Percentiles rank a stretch among this genome's conserved stretches.
Conservation (phyloP, 1,284 basidiomycete genomes). For the Irpex sp. region DNA sequence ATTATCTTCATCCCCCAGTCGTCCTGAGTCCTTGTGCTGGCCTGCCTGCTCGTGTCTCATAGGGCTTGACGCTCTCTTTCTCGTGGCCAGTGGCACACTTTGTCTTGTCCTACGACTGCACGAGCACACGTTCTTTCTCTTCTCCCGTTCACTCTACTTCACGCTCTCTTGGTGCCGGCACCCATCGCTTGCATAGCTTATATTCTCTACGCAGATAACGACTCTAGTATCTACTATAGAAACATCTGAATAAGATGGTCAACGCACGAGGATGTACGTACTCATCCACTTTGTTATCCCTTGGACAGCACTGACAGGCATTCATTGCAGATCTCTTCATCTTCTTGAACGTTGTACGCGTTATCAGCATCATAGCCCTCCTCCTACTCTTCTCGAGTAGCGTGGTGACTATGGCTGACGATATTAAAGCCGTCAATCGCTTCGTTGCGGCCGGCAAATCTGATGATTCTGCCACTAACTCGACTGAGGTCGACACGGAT, state of each 20-base stretch:
- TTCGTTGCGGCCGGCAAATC: constrained; percentile 43
- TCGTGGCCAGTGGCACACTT: neutral
- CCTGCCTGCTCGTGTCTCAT: neutral
- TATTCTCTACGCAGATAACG: neutral
- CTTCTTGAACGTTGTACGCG: constrained; percentile 72
- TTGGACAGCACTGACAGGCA: neutral
- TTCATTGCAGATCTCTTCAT: constrained; percentile 31
- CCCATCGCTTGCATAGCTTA: neutral
- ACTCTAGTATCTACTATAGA: neutral
- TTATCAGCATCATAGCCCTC: constrained; percentile 74
- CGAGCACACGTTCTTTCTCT: neutral
- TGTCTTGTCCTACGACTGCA: neutral
- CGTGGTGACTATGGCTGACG: constrained; percentile 75
- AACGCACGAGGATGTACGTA: constrained; percentile 10
- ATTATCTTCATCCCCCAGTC: neutral
- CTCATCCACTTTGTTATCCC: neutral
- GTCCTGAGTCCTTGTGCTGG: neutral
- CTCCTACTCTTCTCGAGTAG: constrained; percentile 75
- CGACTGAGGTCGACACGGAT: constrained; percentile 48
- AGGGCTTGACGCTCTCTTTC: constrained; percentile 12
- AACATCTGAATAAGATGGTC: constrained; percentile 1
- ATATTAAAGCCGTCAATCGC: constrained; percentile 72
- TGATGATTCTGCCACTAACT: constrained; percentile 28
- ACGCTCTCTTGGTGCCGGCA: constrained; percentile 12
- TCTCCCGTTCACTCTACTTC: neutral